Evolutionary conservation across 148 eudicot species (phyloP).

Genomic region (Heliosperma pusillum): DNA sequence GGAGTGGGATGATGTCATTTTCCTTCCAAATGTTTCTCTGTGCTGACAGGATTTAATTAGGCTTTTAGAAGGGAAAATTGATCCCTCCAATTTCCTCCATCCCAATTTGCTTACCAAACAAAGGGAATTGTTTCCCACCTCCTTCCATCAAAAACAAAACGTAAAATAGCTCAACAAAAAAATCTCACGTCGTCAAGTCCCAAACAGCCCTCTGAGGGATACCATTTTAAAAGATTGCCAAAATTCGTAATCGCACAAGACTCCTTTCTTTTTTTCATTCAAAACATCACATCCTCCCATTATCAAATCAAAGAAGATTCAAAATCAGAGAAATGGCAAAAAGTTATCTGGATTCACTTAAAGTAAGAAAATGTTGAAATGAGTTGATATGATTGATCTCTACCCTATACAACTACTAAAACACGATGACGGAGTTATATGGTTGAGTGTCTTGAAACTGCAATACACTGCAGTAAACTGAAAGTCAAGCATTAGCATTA

Average conservation of each 20-base stretch:
- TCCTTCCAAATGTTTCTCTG: too few species aligned
- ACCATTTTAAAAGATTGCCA: not conserved
- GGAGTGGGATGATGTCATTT: not conserved
- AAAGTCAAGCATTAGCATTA: not conserved
- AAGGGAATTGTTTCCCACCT: too few species aligned
- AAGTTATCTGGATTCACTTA: not conserved
- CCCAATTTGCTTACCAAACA: too few species aligned
- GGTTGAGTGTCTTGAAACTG: not conserved
- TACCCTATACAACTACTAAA: not conserved
- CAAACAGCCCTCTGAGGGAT: not conserved
- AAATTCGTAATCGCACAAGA: not conserved
- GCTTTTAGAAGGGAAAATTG: too few species aligned
- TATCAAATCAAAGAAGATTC: not conserved
- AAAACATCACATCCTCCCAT: not conserved
- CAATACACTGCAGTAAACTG: not conserved
- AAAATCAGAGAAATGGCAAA: too few species aligned
- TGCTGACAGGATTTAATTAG: too few species aligned
- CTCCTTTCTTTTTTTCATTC: not conserved
- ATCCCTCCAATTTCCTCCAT: too few species aligned
- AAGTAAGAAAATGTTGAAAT: not conserved
- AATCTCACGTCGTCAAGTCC: not conserved
- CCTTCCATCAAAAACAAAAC: too few species aligned
- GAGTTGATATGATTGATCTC: not conserved
- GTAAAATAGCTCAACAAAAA: too few species aligned
- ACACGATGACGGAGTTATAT: not conserved